phyloP scores from a whole-genome alignment of 805 yeast genomes.

The Lipomyces yamadae region DNA sequence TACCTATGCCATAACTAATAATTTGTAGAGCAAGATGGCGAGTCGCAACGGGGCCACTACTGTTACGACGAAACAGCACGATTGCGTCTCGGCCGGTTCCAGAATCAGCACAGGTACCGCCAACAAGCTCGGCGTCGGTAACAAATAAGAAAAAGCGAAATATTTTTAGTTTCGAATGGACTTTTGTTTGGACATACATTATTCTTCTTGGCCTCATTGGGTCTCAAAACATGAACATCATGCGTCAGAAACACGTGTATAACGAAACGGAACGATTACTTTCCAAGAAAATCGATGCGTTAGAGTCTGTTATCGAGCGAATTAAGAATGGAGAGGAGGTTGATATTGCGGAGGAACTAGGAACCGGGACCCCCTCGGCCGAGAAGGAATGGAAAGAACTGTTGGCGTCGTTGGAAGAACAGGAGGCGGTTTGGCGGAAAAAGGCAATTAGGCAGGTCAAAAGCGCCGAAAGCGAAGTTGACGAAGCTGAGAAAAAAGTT shows the following conservation, averaged over 20 bases:
- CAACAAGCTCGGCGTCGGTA: neutral
- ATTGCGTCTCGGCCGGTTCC: neutral
- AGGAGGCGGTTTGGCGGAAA: constrained; percentile 17
- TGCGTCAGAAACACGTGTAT: constrained; percentile 29
- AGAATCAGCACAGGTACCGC: neutral
- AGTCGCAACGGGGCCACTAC: neutral
- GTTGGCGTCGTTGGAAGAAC: constrained; percentile 22
- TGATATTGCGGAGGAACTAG: constrained; percentile 30
- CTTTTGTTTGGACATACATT: constrained; percentile 31
- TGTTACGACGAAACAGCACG: neutral
- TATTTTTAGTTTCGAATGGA: constrained; percentile 17
- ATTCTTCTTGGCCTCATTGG: constrained; percentile 31
- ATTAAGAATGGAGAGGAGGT: constrained; percentile 15
- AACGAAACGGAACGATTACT: constrained; percentile 20
- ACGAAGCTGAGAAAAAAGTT: neutral
- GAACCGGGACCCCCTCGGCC: constrained; percentile 31
- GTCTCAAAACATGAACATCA: constrained; percentile 31
- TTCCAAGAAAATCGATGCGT: constrained; percentile 17
- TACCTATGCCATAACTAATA: neutral
- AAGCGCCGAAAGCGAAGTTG: neutral
- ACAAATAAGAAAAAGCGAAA: neutral
- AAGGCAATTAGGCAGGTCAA: constrained; percentile 8
- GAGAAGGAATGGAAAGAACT: constrained; percentile 32
- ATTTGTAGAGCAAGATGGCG: neutral
- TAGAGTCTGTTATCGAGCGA: constrained; percentile 25